Evolutionary conservation across 2,329 filamentous ascomycete genomes (phyloP).

Genomic region (Alternaria metachromatica): DNA sequence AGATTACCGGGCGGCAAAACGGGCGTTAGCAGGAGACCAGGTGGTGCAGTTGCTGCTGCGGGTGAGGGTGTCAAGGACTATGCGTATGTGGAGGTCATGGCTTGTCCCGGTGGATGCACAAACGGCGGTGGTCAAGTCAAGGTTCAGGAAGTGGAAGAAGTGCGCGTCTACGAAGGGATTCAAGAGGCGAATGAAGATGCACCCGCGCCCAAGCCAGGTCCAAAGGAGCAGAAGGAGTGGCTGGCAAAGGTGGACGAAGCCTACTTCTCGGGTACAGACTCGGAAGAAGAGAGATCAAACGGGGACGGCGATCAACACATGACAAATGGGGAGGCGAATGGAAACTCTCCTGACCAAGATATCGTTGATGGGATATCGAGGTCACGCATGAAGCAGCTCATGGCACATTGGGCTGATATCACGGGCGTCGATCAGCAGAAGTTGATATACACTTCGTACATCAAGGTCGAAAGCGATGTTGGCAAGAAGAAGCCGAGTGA

Average conservation of each 20-base stretch:
- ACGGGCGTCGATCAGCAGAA: conserved; percentile 75
- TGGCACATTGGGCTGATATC: conserved; percentile 77
- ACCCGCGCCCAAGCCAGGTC: conserved; percentile 64
- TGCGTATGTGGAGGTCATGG: conserved; percentile 98
- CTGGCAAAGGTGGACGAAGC: conserved; percentile 65
- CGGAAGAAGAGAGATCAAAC: conserved; percentile 35
- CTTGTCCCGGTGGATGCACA: conserved; percentile 97
- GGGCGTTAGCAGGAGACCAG: conserved; percentile 68
- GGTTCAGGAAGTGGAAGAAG: conserved; percentile 72
- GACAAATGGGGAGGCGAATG: conserved; percentile 19
- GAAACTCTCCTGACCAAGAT: conserved; percentile 17
- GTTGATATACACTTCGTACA: conserved; percentile 84
- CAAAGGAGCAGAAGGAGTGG: conserved; percentile 82
- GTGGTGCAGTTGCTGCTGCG: conserved; percentile 66
- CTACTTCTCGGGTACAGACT: conserved; percentile 77
- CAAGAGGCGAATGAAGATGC: conserved; percentile 37
- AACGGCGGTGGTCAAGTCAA: conserved; percentile 98
- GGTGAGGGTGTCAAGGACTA: conserved; percentile 72
- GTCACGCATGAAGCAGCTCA: conserved; percentile 68
- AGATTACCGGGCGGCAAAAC: conserved; percentile 49
- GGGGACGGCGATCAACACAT: conserved; percentile 51
- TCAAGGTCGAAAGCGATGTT: conserved; percentile 93
- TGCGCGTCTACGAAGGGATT: conserved; percentile 43
- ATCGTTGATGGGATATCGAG: conserved; percentile 70
- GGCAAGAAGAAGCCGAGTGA: conserved; percentile 71